Evolutionary conservation across 805 yeast genomes (phyloP).

Genomic region (Pichia rugopelliculosa): DNA sequence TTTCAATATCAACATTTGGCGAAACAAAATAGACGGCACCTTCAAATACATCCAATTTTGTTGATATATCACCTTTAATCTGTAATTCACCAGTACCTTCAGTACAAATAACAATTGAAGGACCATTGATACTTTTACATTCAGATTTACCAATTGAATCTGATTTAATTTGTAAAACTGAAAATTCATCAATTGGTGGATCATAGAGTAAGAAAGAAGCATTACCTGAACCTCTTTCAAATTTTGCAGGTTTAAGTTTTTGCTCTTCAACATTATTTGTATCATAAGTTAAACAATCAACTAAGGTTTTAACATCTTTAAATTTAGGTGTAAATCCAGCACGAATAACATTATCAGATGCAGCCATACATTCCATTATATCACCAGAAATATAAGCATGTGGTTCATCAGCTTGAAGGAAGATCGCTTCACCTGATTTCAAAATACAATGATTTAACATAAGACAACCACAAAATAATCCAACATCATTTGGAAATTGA

Average conservation of each 20-base stretch:
- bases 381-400: slow-evolving; percentile 97
- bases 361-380: slow-evolving; percentile 99
- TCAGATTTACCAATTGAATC: slow-evolving; percentile 44
- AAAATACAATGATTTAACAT: slow-evolving; percentile 82
- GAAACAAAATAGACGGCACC: slow-evolving; percentile 85
- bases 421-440: slow-evolving; percentile 91
- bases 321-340: slow-evolving; percentile 99
- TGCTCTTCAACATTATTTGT: slow-evolving; percentile 89
- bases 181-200: slow-evolving; percentile 96
- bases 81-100: slow-evolving; percentile 63
- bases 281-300: slow-evolving; percentile 82
- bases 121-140: slow-evolving; percentile 67
- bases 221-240: slow-evolving; percentile 55
- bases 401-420: slow-evolving; percentile 93
- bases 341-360: slow-evolving; percentile 95
- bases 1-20: slow-evolving; percentile 60
- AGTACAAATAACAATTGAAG: slow-evolving; percentile 79
- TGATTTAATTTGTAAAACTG: slow-evolving; percentile 80
- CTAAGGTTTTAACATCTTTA: slow-evolving; percentile 88
- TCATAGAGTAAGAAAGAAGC: slow-evolving; percentile 67
- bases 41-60: slow-evolving; percentile 43
- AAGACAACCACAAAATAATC: slow-evolving; percentile 92
- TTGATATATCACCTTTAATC: slow-evolving; percentile 35
- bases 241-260: slow-evolving; percentile 65
- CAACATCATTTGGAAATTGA: slow-evolving; percentile 92